Percentiles rank a stretch among this genome's conserved stretches.
Evolutionary conservation across 768 basidiomycete species (phyloP).

Genomic region (Agaricus subrufescens): DNA sequence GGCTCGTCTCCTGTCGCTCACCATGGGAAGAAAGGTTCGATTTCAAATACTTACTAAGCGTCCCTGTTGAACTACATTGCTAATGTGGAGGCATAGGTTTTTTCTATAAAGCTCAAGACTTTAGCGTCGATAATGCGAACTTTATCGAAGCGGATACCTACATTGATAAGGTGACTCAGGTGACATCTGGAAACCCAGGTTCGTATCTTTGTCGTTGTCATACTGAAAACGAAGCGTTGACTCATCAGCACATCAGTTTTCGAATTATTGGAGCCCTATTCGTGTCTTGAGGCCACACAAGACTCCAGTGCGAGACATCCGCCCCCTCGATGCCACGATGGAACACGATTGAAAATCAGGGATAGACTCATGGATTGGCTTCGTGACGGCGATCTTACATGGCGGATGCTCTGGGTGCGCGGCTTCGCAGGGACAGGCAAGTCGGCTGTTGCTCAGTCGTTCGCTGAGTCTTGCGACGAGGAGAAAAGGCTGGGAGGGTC

Average conservation of each 20-base stretch:
- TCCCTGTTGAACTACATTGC: too few relatives aligned
- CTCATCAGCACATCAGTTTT: not conserved
- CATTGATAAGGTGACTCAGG: too few relatives aligned
- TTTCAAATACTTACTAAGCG: too few relatives aligned
- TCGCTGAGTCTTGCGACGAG: not conserved
- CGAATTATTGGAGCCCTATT: not conserved
- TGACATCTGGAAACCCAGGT: not conserved
- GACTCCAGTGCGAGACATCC: not conserved
- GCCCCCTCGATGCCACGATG: not conserved
- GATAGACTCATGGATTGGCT: not conserved
- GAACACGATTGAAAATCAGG: not conserved
- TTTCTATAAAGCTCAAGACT: too few relatives aligned
- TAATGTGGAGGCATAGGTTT: too few relatives aligned
- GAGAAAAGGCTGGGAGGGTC: not conserved
- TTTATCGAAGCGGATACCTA: too few relatives aligned
- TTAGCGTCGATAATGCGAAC: too few relatives aligned
- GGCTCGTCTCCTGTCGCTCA: too few relatives aligned
- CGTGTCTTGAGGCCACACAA: not conserved
- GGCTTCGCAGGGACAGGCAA: constrained; percentile 9
- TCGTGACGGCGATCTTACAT: not conserved
- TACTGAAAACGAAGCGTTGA: not conserved
- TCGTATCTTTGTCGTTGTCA: not conserved
- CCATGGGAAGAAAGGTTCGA: too few relatives aligned
- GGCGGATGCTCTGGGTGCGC: constrained; percentile 4
- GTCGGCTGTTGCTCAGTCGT: constrained; percentile 3